Conservation (phyloP, 768 basidiomycete species). For the Tylopilus plumbeoviolaceoides region DNA sequence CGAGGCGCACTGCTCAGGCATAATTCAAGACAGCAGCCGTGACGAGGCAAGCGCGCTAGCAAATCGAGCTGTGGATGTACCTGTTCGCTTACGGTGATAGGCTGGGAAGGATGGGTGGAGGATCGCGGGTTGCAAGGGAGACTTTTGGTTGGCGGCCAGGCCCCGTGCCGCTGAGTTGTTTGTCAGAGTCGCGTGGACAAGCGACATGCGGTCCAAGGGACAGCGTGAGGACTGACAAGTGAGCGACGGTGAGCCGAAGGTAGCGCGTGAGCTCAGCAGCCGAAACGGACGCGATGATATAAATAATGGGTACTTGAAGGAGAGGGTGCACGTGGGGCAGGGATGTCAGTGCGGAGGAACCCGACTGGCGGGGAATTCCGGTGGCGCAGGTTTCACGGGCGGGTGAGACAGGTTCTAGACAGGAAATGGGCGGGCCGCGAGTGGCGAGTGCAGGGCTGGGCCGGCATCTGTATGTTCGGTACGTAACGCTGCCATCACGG, state of each 20-base stretch:
- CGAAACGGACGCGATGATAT: background rate
- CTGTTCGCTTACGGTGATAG: slow-evolving; percentile 4
- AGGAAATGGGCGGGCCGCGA: slow-evolving; percentile 16
- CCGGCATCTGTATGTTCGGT: slow-evolving; percentile 14
- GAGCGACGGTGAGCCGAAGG: background rate
- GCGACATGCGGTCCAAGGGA: background rate
- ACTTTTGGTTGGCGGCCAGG: too few relatives aligned
- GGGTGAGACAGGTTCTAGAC: slow-evolving; percentile 8
- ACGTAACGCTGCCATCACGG: slow-evolving; percentile 21
- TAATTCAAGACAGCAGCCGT: background rate
- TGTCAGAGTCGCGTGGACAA: background rate
- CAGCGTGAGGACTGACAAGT: background rate
- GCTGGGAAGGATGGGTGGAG: background rate
- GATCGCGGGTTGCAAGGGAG: background rate
- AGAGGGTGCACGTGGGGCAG: slow-evolving; percentile 12
- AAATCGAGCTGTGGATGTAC: background rate
- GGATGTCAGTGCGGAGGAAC: slow-evolving; percentile 11
- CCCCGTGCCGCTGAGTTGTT: background rate
- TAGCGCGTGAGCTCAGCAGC: slow-evolving; percentile 3
- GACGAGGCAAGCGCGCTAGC: background rate
- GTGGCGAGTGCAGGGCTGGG: slow-evolving; percentile 26
- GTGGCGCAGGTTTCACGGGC: slow-evolving; percentile 24
- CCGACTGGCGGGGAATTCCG: slow-evolving; percentile 24
- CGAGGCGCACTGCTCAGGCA: background rate
- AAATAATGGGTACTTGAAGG: slow-evolving; percentile 2